Evolutionary conservation across 768 basidiomycete genomes (phyloP), one percentile per base, ranked within the genome.

Genomic region (Pleurotus platypus): DNA sequence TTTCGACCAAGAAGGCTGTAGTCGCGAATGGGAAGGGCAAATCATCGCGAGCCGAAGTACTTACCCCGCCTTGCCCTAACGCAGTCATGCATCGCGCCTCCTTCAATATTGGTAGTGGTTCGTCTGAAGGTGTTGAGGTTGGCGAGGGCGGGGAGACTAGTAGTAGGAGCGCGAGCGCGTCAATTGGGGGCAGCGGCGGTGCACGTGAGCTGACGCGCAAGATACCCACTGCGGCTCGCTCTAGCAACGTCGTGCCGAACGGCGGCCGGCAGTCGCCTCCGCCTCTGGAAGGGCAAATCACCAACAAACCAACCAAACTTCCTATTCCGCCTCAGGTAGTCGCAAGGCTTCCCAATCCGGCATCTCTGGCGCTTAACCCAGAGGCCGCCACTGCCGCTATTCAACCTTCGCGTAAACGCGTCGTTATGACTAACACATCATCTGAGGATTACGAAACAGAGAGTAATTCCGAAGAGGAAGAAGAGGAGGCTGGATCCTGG

Each of bases 401-500:
- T 6, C 48, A 49, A 16, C 55, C 58, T 8, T 45, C 30, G 15
- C 56, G 66, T 59, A 26, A 63, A 63, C 27, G 71, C 7, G 50
- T 61, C 9, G 58, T 62, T 1, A 49, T 62, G 6, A 50, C 56
- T 13, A 59, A 35, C n/a, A 62, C 58, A 15, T 62, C 61, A 22
- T 62, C 61, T 7, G 60, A 58, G 24, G 48, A 59, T n/a, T 56
- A 60, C 39, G 63, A 60, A 26, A 62, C 57, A 11, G 60, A 61
- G 5, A 46, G 58, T 13, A 46, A 48, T 20, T 62, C 76, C 1
- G 76, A 73, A 9, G 80, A 80, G 13, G 76, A 76, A 5, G 75
- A 74, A 18, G 78, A 77, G 38, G 78, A 79, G 12, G 77, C 78
- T 58, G 81, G 67, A 22, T 68, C 67, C 45, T 89, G 86, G 86